Base-by-base conservation (phyloP, 208 protist genomes). In the Wallacemonas collosoma region DNA sequence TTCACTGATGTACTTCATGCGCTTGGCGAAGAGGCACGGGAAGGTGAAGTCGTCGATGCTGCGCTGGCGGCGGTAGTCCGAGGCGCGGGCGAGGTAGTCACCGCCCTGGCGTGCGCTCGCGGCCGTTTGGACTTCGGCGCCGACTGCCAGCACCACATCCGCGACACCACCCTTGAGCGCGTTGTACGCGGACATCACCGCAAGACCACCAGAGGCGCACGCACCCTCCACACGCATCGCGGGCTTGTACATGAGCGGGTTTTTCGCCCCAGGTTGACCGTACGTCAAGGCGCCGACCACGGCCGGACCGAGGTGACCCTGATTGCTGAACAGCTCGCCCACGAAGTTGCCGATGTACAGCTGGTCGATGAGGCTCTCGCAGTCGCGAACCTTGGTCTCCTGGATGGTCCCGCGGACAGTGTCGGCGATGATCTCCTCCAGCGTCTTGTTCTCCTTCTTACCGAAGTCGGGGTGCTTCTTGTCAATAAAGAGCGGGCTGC, bases 401-500 rank as follows among this genome's bases (percentile, higher is more conserved):
- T 83, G 69, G 14, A 96, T 65, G 1, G 91, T 89, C 56, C 76
- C 83, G 43, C 85, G 71, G 39, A 91, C 78, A 6, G 87, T 82
- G 26, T 88, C 79, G 5, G 80, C 67, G 7, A 97, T 71, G 45
- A 94, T 71, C 12, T 95, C 79, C 73, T 93, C 86, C 2, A 98
- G 79, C n/a, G 82, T 88, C 55, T 79, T 81, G 77, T 97, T 97
- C 55, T 90, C 57, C 83, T 96, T 93, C 77, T 95, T 93, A 47
- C 90, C 93, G 71, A 95, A 97, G 77, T 95, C 87, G 15, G 88
- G 85, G 73, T 98, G 91, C 66, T 92, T 93, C 86, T 98, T 98
- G 74, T 93, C 87, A 40, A 96, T 96, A 64, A 98, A 98, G 11
- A 93, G 81, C 38, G 85, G 86, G 77, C 87, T 89, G 71, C 90